A percentile compares a stretch with the other conserved stretches of the same genome.
These are phyloP conservation scores for Trametes cingulata DNA, from an alignment of 768 basidiomycete genomes.

Conservation along the genomic window DNA sequence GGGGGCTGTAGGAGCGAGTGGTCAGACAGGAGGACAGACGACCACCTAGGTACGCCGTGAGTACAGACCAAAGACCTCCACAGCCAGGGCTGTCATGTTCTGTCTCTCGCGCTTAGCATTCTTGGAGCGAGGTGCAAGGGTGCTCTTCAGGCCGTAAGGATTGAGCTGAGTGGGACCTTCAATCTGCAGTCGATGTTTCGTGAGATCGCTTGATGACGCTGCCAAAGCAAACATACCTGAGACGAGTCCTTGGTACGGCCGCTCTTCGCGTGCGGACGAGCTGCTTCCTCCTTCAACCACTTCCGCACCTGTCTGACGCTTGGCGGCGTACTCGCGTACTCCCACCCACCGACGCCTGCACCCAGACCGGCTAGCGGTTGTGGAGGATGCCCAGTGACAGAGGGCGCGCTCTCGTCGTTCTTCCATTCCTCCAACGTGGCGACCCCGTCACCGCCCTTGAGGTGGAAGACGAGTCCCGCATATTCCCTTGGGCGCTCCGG, in stretches of 20 bases:
- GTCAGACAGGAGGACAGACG: not conserved
- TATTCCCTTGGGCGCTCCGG: conserved; percentile 72
- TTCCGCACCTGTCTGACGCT: conserved; percentile 50
- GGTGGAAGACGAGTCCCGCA: conserved; percentile 71
- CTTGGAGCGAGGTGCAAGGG: conserved; percentile 45
- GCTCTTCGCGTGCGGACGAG: not conserved
- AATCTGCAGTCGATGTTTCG: conserved; percentile 43
- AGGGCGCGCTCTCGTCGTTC: not conserved
- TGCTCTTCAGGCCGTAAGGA: conserved; percentile 64
- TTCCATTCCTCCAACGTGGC: conserved; percentile 62
- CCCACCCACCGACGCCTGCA: conserved; percentile 65
- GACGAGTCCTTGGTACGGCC: conserved; percentile 40
- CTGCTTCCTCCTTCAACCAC: conserved; percentile 49
- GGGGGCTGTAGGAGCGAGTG: conserved; percentile 45
- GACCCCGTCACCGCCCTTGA: conserved; percentile 66
- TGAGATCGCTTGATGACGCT: no score
- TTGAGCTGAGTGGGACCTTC: conserved; percentile 77
- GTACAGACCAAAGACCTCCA: conserved; percentile 82
- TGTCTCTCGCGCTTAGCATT: conserved; percentile 57
- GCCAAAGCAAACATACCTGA: conserved; percentile 44
- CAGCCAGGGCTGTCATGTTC: conserved; percentile 74
- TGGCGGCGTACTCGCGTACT: conserved; percentile 74
- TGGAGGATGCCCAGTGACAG: not conserved
- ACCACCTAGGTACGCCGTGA: not conserved
- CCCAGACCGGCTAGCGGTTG: conserved; percentile 26